Conservation (phyloP, 495 filamentous ascomycete species). For the Beverwykella pulmonaria region DNA sequence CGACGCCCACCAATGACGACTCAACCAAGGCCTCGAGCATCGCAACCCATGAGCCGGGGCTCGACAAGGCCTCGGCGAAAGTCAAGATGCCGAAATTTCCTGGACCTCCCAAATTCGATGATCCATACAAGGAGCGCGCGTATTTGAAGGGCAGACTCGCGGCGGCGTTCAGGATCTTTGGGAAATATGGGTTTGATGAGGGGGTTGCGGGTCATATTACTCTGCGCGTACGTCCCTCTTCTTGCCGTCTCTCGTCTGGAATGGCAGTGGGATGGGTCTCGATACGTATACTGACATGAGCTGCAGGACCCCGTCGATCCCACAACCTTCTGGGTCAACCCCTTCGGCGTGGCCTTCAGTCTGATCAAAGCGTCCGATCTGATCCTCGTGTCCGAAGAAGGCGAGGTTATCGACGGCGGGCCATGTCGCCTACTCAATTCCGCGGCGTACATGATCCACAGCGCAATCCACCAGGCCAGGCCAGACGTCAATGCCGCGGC, state of each 20-base stretch:
- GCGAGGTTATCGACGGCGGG: conserved; percentile 70
- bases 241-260: neutral
- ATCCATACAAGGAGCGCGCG: conserved; percentile 63
- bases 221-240: conserved; percentile 34
- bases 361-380: conserved; percentile 71
- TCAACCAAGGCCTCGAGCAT: conserved; percentile 27
- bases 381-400: conserved; percentile 67
- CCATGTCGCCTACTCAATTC: conserved; percentile 63
- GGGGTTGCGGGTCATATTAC: conserved; percentile 52
- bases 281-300: neutral
- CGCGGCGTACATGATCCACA: conserved; percentile 56
- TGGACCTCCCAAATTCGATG: conserved; percentile 58
- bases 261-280: neutral
- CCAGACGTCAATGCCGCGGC: conserved; percentile 74
- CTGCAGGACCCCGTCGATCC: conserved; percentile 67
- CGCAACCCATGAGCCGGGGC: conserved; percentile 40
- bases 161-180: conserved; percentile 70
- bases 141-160: conserved; percentile 69
- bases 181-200: conserved; percentile 68
- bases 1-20: conserved; percentile 6
- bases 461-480: conserved; percentile 63
- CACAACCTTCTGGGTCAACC: conserved; percentile 77
- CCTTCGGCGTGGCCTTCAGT: conserved; percentile 72
- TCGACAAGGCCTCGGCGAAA: conserved; percentile 37
- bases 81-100: conserved; percentile 54